Evolutionary conservation across 352 stramenopile genomes (phyloP).

Genomic region (Globisporangium recalcitrans): DNA sequence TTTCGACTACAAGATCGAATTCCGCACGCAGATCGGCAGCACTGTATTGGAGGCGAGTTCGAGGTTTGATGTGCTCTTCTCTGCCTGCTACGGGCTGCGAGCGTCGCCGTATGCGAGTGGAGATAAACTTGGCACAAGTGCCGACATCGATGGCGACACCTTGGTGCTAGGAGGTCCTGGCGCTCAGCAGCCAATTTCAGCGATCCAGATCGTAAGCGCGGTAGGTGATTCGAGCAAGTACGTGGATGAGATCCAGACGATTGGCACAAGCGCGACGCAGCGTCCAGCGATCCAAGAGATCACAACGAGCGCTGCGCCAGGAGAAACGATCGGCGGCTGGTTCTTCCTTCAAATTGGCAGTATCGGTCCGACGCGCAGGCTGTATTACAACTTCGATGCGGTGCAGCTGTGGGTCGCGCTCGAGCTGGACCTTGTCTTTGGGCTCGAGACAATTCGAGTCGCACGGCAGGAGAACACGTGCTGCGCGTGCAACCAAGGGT

Average conservation of each 20-base stretch:
- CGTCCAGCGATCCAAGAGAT: constrained; percentile 65
- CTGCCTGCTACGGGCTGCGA: constrained; percentile 58
- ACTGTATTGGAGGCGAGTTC: constrained; percentile 44
- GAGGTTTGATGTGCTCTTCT: constrained; percentile 67
- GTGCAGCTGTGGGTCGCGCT: constrained; percentile 61
- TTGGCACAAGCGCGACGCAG: constrained; percentile 48
- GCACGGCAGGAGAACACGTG: constrained; percentile 54
- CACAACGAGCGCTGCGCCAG: constrained; percentile 55
- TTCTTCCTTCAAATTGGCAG: constrained; percentile 58
- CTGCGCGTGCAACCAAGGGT: constrained; percentile 65
- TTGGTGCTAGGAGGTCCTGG: constrained; percentile 63
- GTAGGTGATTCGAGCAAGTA: constrained; percentile 44
- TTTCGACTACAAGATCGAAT: constrained; percentile 61
- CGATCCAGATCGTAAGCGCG: constrained; percentile 66
- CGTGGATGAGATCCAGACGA: constrained; percentile 68
- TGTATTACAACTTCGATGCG: constrained; percentile 68
- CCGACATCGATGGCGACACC: constrained; percentile 61
- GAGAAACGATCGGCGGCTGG: constrained; percentile 64
- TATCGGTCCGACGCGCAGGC: constrained; percentile 45
- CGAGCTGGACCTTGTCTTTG: constrained; percentile 75
- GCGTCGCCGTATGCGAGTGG: constrained; percentile 50
- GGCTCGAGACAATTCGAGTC: constrained; percentile 49
- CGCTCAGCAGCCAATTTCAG: constrained; percentile 49
- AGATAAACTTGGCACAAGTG: constrained; percentile 55
- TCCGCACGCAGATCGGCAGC: constrained; percentile 35